Evolutionary conservation across 345 rosid genomes (phyloP).

Genomic region (Eucalyptus marginata): DNA sequence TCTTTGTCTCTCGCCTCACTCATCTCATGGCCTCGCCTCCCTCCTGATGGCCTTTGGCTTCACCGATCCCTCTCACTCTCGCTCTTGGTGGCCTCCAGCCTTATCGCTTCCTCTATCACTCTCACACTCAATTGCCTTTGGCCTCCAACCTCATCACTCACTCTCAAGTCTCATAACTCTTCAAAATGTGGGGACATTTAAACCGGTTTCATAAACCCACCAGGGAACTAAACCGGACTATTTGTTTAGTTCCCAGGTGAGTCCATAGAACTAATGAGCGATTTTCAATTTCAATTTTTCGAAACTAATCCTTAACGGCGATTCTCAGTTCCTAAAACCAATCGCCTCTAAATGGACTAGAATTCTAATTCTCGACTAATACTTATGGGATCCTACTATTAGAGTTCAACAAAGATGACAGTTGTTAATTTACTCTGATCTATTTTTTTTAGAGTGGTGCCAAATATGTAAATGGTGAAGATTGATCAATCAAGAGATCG

Average conservation of each 20-base stretch:
- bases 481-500: background rate
- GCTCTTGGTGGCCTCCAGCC: background rate
- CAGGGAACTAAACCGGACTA: accelerated
- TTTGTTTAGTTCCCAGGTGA: too few species aligned
- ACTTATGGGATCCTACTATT: background rate
- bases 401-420: background rate
- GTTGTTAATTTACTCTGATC: background rate
- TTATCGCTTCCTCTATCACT: background rate
- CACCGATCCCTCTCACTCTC: background rate
- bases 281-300: too few species aligned
- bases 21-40: background rate
- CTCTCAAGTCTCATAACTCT: background rate
- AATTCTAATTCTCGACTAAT: too few species aligned
- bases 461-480: too few species aligned
- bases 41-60: accelerated
- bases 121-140: background rate
- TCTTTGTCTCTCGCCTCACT: background rate
- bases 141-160: background rate
- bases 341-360: too few species aligned
- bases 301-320: accelerated
- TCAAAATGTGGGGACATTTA: background rate
- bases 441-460: background rate
- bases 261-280: too few species aligned
- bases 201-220: too few species aligned
- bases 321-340: accelerated